Percentiles rank a stretch among this genome's conserved stretches.
Conservation (phyloP, 2,329 filamentous ascomycete genomes). For the Penicillium oxalicum region DNA sequence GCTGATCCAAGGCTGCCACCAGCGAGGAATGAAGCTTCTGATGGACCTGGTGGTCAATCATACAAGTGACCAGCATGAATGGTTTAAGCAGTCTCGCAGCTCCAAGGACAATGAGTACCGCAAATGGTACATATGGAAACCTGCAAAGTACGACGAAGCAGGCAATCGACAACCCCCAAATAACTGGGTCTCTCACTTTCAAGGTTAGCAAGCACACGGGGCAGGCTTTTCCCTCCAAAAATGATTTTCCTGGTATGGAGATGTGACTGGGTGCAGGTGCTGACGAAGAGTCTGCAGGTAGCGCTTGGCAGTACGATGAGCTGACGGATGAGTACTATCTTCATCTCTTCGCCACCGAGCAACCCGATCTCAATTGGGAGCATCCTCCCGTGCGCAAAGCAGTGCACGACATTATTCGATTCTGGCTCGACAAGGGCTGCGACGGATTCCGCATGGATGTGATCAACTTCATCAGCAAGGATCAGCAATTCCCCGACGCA, state of each 20-base stretch:
- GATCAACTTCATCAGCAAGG: constrained; percentile 67
- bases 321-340: constrained; percentile 70
- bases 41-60: constrained; percentile 75
- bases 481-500: constrained; percentile 47
- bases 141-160: constrained; percentile 48
- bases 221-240: too few species aligned
- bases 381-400: constrained; percentile 61
- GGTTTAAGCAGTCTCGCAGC: constrained; percentile 62
- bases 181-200: constrained; percentile 58
- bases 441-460: constrained; percentile 71
- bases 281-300: constrained; percentile 21
- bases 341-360: constrained; percentile 66
- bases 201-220: constrained; percentile 20
- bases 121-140: constrained; percentile 61
- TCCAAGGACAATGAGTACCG: constrained; percentile 59
- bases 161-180: constrained; percentile 65
- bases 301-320: constrained; percentile 58
- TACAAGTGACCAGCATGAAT: constrained; percentile 64
- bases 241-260: too few species aligned
- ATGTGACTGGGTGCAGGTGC: neutral
- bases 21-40: constrained; percentile 62
- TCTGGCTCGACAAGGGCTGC: constrained; percentile 71
- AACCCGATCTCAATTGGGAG: constrained; percentile 85
- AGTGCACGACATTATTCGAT: constrained; percentile 67
- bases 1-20: constrained; percentile 55